Evolutionary conservation across 1,139 yeast genomes (phyloP).

Genomic region (Sugiyamaella sp.): DNA sequence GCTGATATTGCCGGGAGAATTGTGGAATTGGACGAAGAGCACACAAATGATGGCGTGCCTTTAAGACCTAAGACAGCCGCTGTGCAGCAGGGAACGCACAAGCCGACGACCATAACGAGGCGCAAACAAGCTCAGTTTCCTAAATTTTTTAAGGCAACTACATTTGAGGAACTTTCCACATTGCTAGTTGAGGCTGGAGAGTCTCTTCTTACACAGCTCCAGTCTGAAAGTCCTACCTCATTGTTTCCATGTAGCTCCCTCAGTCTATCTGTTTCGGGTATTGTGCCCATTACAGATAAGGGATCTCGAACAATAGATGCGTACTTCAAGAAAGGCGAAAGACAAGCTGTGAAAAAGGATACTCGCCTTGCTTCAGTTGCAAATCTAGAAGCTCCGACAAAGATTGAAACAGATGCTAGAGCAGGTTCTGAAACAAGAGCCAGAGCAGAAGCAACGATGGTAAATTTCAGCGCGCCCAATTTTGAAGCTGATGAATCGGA

Average conservation of each 20-base stretch:
- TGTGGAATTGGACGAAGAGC: conserved; percentile 68
- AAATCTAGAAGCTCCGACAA: background rate
- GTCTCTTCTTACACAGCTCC: conserved; percentile 34
- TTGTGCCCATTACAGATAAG: conserved; percentile 22
- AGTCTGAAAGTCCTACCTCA: conserved; percentile 25
- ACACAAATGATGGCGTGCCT: conserved; percentile 22
- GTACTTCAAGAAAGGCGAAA: conserved; percentile 22
- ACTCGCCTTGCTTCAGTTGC: conserved; percentile 8
- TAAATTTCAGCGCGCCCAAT: background rate
- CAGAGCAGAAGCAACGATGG: background rate
- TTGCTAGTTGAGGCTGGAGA: conserved; percentile 35
- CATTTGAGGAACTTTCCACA: conserved; percentile 32
- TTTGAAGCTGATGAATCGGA: conserved; percentile 26
- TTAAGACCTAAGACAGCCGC: conserved; percentile 45
- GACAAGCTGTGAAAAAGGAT: too few relatives aligned
- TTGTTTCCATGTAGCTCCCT: conserved; percentile 24
- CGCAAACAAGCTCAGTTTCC: conserved; percentile 33
- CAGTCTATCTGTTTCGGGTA: conserved; percentile 27
- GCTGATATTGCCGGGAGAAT: conserved; percentile 77
- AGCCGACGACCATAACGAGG: conserved; percentile 24
- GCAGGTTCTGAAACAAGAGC: background rate
- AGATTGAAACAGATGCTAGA: background rate
- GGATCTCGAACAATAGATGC: conserved; percentile 23
- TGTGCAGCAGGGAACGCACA: conserved; percentile 33
- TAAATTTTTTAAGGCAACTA: conserved; percentile 18